Evolutionary conservation across 148 eudicot genomes (phyloP).

Genomic region (Drosera capensis): DNA sequence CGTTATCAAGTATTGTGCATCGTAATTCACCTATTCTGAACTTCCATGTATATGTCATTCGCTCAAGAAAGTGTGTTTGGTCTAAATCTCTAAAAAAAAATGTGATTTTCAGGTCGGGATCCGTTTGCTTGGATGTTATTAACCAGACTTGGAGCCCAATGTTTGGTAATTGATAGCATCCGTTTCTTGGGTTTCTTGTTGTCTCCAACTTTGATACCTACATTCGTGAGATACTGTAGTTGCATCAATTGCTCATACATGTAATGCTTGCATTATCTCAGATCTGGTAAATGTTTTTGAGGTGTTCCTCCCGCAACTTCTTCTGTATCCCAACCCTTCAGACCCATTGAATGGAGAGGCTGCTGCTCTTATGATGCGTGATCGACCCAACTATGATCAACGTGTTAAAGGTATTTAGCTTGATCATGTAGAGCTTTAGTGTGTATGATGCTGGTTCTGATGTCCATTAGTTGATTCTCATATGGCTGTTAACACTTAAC

Average conservation of each 20-base stretch:
- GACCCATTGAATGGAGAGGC: constrained; percentile 94
- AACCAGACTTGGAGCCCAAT: constrained; percentile 93
- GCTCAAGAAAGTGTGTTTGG: not conserved
- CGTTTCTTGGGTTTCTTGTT: not conserved
- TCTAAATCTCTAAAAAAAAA: constrained; percentile 1
- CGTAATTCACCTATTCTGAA: not conserved
- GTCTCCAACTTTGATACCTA: not conserved
- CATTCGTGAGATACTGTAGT: not conserved
- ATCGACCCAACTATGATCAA: constrained; percentile 52
- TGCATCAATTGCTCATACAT: constrained; percentile 1
- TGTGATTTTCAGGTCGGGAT: constrained; percentile 54
- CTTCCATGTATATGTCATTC: not conserved
- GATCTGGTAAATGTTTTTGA: constrained; percentile 87
- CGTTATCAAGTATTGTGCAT: constrained; percentile 11
- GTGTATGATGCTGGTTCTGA: too few relatives aligned
- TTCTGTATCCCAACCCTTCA: constrained; percentile 76
- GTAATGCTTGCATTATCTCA: constrained; percentile 13
- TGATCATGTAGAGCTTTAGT: constrained; percentile 1
- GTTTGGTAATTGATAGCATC: constrained; percentile 39
- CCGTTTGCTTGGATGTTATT: constrained; percentile 82
- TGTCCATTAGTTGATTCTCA: too few relatives aligned
- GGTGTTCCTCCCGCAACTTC: constrained; percentile 85
- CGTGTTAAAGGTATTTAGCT: constrained; percentile 56
- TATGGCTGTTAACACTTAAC: too few relatives aligned
- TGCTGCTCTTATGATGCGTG: constrained; percentile 81